Conservation (phyloP, 208 protist species). For the Trypanosoma cruzi region DNA sequence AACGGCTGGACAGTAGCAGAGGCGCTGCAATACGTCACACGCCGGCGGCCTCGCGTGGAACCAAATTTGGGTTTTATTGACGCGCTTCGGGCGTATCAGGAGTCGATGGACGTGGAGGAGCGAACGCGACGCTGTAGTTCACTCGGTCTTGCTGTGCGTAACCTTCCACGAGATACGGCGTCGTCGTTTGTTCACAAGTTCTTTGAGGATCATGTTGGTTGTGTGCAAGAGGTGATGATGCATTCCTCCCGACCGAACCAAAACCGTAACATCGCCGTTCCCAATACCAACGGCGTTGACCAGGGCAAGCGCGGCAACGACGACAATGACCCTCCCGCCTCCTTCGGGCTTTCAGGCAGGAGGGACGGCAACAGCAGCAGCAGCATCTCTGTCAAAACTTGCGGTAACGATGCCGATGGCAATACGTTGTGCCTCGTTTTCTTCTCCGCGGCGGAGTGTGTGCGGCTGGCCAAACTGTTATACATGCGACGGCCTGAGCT, state of each 20-base stretch:
- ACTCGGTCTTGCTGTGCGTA: conserved; percentile 61
- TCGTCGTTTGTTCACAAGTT: conserved; percentile 44
- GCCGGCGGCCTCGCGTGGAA: conserved; percentile 56
- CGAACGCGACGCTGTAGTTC: conserved; percentile 46
- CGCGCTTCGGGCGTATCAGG: conserved; percentile 68
- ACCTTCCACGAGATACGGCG: conserved; percentile 36
- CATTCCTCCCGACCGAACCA: conserved; percentile 10
- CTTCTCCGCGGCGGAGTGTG: conserved; percentile 68
- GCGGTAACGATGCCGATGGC: neutral
- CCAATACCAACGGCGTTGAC: neutral
- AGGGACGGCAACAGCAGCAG: too few species aligned
- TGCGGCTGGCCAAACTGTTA: conserved; percentile 38
- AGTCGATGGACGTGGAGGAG: conserved; percentile 48
- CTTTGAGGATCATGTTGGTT: conserved; percentile 70
- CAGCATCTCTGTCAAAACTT: neutral
- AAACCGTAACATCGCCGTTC: neutral
- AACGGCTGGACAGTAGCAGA: conserved; percentile 86
- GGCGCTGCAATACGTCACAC: conserved; percentile 74
- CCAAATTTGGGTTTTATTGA: conserved; percentile 88
- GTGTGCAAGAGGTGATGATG: conserved; percentile 72
- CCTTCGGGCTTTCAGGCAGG: too few species aligned
- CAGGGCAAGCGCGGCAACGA: neutral
- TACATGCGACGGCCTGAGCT: conserved; percentile 29
- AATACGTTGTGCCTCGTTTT: conserved; percentile 71
- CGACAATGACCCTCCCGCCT: neutral